phyloP scores from a whole-genome alignment of 768 basidiomycete genomes.

The Macrolepiota albuminosa region DNA sequence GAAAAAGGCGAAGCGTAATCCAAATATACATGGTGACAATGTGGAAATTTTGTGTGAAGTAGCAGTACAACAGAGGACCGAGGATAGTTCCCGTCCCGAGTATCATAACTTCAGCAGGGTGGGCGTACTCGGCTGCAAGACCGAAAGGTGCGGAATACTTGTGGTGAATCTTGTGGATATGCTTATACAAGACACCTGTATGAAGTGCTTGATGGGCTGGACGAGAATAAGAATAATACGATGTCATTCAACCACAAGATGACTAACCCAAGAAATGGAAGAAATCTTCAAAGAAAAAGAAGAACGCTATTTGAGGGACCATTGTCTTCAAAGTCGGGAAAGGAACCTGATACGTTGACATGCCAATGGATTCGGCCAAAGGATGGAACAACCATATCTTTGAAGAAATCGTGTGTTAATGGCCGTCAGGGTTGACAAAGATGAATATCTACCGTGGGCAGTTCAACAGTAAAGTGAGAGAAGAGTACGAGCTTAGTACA shows the following conservation, averaged over 20 bases:
- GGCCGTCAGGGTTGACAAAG: neutral
- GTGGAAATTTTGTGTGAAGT: constrained; percentile 72
- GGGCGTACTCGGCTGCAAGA: constrained; percentile 95
- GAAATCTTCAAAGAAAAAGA: constrained; percentile 95
- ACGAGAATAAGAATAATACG: neutral
- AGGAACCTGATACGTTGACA: constrained; percentile 91
- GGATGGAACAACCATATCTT: constrained; percentile 93
- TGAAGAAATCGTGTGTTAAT: neutral
- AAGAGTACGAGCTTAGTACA: constrained; percentile 93
- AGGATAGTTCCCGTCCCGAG: constrained; percentile 88
- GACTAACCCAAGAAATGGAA: constrained; percentile 83
- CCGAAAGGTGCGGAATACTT: constrained; percentile 97
- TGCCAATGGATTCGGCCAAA: constrained; percentile 79
- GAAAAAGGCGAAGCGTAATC: constrained; percentile 92
- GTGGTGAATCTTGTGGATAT: constrained; percentile 98
- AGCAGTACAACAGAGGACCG: constrained; percentile 85
- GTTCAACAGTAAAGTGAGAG: constrained; percentile 93
- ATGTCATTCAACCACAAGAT: neutral
- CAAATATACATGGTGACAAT: constrained; percentile 91
- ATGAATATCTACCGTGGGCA: constrained; percentile 64
- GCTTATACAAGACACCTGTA: constrained; percentile 77
- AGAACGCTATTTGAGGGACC: constrained; percentile 73
- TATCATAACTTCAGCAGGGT: constrained; percentile 94
- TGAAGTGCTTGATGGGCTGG: constrained; percentile 88
- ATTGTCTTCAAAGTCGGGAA: constrained; percentile 73